A percentile compares a stretch with the other conserved stretches of the same genome.
Conservation (phyloP, 1,284 basidiomycete genomes). For the Kalmanozyma brasiliensis region DNA sequence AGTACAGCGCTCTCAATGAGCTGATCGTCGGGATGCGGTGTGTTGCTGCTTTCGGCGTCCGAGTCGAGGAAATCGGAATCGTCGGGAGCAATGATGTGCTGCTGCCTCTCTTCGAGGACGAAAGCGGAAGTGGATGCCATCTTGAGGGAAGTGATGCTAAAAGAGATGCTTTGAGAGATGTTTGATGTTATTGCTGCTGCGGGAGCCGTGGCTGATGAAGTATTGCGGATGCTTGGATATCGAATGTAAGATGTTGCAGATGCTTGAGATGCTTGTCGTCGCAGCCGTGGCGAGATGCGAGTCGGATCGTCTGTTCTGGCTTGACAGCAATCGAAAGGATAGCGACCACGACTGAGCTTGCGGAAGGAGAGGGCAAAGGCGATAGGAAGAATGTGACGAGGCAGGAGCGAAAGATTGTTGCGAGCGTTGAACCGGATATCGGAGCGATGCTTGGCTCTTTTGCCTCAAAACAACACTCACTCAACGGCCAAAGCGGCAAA, state of each 20-base stretch:
- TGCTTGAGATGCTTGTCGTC: no score
- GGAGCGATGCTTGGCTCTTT: background rate
- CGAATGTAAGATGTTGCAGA: no score
- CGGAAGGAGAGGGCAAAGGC: no score
- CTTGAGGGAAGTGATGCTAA: conserved; percentile 1
- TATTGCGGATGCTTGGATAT: background rate
- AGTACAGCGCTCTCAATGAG: conserved; percentile 39
- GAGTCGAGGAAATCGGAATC: conserved; percentile 61
- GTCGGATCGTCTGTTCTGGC: no score
- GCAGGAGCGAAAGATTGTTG: background rate
- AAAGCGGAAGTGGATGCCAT: conserved; percentile 45
- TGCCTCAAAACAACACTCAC: conserved; percentile 17
- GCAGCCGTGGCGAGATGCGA: no score
- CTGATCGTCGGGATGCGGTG: conserved; percentile 17
- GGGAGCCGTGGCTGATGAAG: background rate
- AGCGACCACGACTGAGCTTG: no score
- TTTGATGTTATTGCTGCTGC: conserved; percentile 1
- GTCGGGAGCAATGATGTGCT: conserved; percentile 51
- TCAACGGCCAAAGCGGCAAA: background rate
- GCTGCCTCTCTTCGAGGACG: conserved; percentile 24
- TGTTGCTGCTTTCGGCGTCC: conserved; percentile 31
- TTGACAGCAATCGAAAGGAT: no score
- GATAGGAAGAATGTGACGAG: background rate
- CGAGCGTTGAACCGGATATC: conserved; percentile 7
- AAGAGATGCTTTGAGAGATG: background rate